phyloP scores from a whole-genome alignment of 306 rosid species.

The Vicia faba region DNA sequence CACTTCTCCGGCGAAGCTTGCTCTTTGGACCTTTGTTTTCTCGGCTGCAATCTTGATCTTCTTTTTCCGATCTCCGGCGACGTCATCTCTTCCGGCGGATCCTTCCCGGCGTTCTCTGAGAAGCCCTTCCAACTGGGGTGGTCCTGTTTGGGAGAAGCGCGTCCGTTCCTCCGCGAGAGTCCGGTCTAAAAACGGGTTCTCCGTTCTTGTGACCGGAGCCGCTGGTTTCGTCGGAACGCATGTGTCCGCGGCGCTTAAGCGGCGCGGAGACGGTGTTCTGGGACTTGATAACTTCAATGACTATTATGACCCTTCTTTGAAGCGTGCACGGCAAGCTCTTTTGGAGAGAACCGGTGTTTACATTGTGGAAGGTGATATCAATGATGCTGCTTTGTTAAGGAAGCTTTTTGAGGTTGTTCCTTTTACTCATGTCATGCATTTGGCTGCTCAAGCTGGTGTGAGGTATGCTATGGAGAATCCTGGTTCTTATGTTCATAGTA shows the following conservation, averaged over 20 bases:
- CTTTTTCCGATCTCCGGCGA: conserved; percentile 71
- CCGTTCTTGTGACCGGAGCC: conserved; percentile 89
- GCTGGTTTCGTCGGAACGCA: conserved; percentile 95
- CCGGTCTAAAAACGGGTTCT: conserved; percentile 65
- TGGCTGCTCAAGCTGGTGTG: conserved; percentile 99
- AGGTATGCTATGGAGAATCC: conserved; percentile 99
- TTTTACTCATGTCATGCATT: conserved; percentile 95
- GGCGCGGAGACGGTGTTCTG: conserved; percentile 86
- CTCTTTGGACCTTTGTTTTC: conserved; percentile 74
- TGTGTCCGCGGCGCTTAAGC: conserved; percentile 83
- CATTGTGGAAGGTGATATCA: conserved; percentile 93
- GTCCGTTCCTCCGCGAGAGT: conserved; percentile 70
- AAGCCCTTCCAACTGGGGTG: conserved; percentile 74
- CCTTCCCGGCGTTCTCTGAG: conserved; percentile 79
- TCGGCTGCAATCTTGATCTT: conserved; percentile 78
- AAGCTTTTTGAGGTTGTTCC: conserved; percentile 92
- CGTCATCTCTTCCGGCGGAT: conserved; percentile 54
- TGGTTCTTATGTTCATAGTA: conserved; percentile 91
- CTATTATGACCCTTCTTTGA: conserved; percentile 83
- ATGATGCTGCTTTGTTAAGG: conserved; percentile 64
- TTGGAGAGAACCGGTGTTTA: conserved; percentile 83
- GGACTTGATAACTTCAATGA: conserved; percentile 84
- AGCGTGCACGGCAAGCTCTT: conserved; percentile 79
- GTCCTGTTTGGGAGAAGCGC: conserved; percentile 86
- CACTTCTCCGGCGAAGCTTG: conserved; percentile 72